These are phyloP conservation scores for Fusarium marasasianum DNA, from an alignment of 2,329 filamentous ascomycete species.

Conservation along the genomic window DNA sequence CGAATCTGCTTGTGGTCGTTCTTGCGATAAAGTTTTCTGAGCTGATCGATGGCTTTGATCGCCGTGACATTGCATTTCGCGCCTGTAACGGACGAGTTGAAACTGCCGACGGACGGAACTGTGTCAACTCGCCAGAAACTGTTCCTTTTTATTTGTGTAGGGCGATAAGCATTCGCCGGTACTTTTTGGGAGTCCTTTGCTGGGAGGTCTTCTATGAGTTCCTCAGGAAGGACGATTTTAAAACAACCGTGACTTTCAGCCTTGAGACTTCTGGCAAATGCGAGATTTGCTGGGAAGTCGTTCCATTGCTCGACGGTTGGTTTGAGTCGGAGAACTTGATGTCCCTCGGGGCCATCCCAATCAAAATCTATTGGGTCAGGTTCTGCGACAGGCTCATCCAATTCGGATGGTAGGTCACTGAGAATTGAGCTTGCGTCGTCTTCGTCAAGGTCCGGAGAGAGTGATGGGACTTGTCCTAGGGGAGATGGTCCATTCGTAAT, in stretches of 20 bases:
- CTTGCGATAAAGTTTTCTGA: constrained; percentile 50
- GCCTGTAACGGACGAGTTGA: constrained; percentile 40
- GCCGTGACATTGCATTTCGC: constrained; percentile 40
- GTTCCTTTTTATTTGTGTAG: constrained; percentile 48
- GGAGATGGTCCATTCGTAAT: not conserved
- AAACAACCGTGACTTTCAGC: constrained; percentile 51
- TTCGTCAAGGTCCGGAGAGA: constrained; percentile 9
- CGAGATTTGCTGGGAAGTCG: constrained; percentile 50
- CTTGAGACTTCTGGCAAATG: constrained; percentile 45
- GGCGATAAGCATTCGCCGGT: constrained; percentile 50
- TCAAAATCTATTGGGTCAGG: constrained; percentile 46
- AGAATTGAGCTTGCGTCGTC: constrained; percentile 39
- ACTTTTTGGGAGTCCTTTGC: constrained; percentile 44
- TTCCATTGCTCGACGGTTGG: constrained; percentile 49
- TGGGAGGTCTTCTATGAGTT: constrained; percentile 46
- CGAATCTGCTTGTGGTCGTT: constrained; percentile 50
- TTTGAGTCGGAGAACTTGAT: constrained; percentile 47
- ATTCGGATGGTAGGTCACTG: constrained; percentile 33
- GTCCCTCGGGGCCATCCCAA: constrained; percentile 45
- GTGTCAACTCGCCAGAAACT: constrained; percentile 51
- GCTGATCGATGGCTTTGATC: constrained; percentile 44
- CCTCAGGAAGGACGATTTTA: constrained; percentile 49
- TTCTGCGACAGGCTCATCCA: constrained; percentile 35
- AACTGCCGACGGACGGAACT: constrained; percentile 46
- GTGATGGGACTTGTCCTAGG: not conserved